Conservation (phyloP, 2,329 filamentous ascomycete species). For the Cladosporium oxysporum region DNA sequence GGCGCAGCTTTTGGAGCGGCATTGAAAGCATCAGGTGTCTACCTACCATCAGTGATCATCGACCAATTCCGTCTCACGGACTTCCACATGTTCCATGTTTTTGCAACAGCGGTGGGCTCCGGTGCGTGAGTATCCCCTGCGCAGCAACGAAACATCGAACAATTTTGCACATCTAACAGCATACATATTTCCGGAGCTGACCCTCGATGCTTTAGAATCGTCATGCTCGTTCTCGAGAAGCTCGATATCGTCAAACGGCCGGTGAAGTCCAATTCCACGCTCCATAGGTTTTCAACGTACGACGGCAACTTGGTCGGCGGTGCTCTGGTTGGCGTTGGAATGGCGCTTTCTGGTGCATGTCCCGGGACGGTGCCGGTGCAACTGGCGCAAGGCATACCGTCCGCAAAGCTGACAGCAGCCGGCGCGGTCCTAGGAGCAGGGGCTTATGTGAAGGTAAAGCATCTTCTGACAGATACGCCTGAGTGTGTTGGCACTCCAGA, state of each 20-base stretch:
- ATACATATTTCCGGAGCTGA: background rate
- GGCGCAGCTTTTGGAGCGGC: constrained; percentile 65
- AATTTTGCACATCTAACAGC: background rate
- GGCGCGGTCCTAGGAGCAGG: constrained; percentile 56
- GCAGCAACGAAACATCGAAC: background rate
- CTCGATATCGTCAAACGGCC: constrained; percentile 20
- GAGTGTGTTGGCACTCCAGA: background rate
- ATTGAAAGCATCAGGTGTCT: constrained; percentile 61
- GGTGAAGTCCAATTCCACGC: constrained; percentile 54
- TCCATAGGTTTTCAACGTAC: constrained; percentile 55
- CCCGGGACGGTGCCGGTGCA: constrained; percentile 67
- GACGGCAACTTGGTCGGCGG: constrained; percentile 69
- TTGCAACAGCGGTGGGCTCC: constrained; percentile 62
- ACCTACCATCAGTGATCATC: constrained; percentile 58
- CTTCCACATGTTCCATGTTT: constrained; percentile 67
- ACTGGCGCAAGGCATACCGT: constrained; percentile 54
- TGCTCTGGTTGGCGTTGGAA: constrained; percentile 62
- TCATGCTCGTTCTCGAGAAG: constrained; percentile 38
- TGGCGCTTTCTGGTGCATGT: constrained; percentile 66
- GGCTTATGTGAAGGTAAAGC: background rate
- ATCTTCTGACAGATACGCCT: background rate
- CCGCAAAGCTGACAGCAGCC: constrained; percentile 42
- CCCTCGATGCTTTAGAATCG: constrained; percentile 39
- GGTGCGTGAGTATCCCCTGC: constrained; percentile 56
- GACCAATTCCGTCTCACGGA: constrained; percentile 62